Percentiles rank a stretch among this genome's conserved stretches.
Conservation (phyloP, 1,284 basidiomycete genomes). For the Tylopilus sp. region DNA sequence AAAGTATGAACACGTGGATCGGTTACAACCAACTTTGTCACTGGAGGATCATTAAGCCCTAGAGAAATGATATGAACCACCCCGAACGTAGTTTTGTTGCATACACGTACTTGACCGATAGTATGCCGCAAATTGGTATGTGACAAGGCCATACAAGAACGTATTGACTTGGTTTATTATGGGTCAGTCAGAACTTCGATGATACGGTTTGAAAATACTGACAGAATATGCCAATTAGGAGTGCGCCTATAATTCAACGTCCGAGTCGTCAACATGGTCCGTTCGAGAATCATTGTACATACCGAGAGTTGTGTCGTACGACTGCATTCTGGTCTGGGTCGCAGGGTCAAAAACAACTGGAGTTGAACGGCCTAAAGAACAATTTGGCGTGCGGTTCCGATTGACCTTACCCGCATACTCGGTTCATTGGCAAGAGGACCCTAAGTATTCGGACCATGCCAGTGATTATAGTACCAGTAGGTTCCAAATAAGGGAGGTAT, state of each 20-base stretch:
- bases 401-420: too few relatives aligned
- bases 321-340: too few relatives aligned
- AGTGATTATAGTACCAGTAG: too few relatives aligned
- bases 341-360: too few relatives aligned
- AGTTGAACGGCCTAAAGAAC: too few relatives aligned
- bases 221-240: slow-evolving; percentile 40
- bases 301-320: too few relatives aligned
- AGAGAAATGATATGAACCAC: neutral
- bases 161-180: slow-evolving; percentile 23
- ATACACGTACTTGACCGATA: slow-evolving; percentile 34
- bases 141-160: slow-evolving; percentile 40
- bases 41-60: slow-evolving; percentile 44
- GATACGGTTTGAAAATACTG: slow-evolving; percentile 7
- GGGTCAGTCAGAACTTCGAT: neutral
- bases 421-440: too few relatives aligned
- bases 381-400: too few relatives aligned
- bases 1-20: neutral
- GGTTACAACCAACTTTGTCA: slow-evolving; percentile 9
- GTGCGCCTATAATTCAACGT: slow-evolving; percentile 30
- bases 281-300: too few relatives aligned
- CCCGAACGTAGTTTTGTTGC: neutral
- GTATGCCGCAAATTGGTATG: slow-evolving; percentile 34
- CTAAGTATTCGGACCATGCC: too few relatives aligned
- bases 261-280: neutral
- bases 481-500: too few relatives aligned